Evolutionary conservation across 1,284 basidiomycete genomes (phyloP).

Genomic region (Malassezia equina): DNA sequence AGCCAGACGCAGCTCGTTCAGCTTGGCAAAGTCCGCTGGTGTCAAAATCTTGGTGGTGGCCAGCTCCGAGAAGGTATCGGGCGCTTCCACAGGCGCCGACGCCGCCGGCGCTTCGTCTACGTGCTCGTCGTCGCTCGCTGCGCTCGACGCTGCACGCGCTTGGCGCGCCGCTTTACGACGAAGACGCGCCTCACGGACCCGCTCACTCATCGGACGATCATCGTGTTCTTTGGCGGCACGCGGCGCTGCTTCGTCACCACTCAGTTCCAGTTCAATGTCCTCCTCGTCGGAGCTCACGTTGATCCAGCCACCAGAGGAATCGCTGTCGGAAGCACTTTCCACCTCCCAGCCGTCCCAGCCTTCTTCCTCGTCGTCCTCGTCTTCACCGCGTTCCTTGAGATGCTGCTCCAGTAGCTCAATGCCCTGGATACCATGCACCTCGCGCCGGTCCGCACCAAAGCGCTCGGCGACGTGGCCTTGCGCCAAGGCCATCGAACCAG

Average conservation of each 20-base stretch:
- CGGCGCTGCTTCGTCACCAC: constrained; percentile 57
- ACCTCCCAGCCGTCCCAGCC: constrained; percentile 88
- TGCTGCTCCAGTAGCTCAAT: constrained; percentile 45
- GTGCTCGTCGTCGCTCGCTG: constrained; percentile 36
- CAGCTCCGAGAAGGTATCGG: constrained; percentile 34
- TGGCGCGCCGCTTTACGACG: constrained; percentile 24
- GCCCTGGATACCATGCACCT: constrained; percentile 73
- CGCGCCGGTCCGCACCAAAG: constrained; percentile 68
- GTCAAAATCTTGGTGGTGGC: constrained; percentile 91
- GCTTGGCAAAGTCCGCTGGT: constrained; percentile 86
- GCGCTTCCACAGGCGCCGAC: constrained; percentile 17
- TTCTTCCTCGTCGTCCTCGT: constrained; percentile 54
- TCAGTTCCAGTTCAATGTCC: constrained; percentile 56
- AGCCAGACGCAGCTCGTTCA: constrained; percentile 72
- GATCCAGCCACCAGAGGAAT: constrained; percentile 59
- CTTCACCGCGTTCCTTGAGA: constrained; percentile 48
- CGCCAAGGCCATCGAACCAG: constrained; percentile 33
- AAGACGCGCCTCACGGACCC: constrained; percentile 21
- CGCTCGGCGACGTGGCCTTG: constrained; percentile 50
- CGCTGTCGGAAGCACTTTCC: constrained; percentile 60
- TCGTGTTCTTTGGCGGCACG: constrained; percentile 21
- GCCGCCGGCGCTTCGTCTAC: constrained; percentile 32
- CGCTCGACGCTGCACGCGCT: constrained; percentile 27
- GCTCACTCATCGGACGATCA: constrained; percentile 18
- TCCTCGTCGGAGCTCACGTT: constrained; percentile 67